These are phyloP conservation scores for Trichoderma brevicompactum DNA, from an alignment of 2,329 filamentous ascomycete genomes.

Conservation along the genomic window DNA sequence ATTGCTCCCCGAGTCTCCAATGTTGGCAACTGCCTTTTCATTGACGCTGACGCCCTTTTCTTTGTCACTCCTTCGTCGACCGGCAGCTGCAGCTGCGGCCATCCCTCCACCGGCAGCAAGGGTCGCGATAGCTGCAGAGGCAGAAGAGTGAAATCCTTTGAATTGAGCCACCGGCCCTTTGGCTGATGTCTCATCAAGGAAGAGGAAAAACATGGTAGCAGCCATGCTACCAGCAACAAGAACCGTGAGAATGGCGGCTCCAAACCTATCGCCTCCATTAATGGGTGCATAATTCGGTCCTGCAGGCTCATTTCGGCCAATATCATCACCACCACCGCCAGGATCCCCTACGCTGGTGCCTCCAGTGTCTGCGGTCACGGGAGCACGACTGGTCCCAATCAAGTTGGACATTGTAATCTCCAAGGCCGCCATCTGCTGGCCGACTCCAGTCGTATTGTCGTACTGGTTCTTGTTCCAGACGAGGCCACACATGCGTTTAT, in stretches of 20 bases:
- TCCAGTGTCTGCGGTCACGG: conserved; percentile 57
- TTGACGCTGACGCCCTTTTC: conserved; percentile 18
- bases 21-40: conserved; percentile 34
- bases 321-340: conserved; percentile 52
- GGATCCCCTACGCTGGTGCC: conserved; percentile 60
- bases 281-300: conserved; percentile 38
- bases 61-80: conserved; percentile 30
- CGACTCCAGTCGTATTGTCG: conserved; percentile 65
- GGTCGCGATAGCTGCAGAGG: conserved; percentile 32
- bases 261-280: conserved; percentile 66
- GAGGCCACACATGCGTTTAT: conserved; percentile 62
- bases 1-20: conserved; percentile 31
- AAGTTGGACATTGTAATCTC: conserved; percentile 67
- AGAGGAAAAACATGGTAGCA: conserved; percentile 55
- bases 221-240: conserved; percentile 59
- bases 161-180: conserved; percentile 42
- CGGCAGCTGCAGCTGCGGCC: conserved; percentile 33
- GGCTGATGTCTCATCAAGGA: conserved; percentile 53
- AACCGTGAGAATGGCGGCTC: conserved; percentile 67
- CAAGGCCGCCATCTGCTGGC: conserved; percentile 72
- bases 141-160: conserved; percentile 35
- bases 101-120: conserved; percentile 35
- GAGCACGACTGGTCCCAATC: conserved; percentile 50
- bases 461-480: conserved; percentile 62
- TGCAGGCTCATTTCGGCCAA: conserved; percentile 43